phyloP scores from a whole-genome alignment of 306 rosid genomes.

The Abrus precatorius region DNA sequence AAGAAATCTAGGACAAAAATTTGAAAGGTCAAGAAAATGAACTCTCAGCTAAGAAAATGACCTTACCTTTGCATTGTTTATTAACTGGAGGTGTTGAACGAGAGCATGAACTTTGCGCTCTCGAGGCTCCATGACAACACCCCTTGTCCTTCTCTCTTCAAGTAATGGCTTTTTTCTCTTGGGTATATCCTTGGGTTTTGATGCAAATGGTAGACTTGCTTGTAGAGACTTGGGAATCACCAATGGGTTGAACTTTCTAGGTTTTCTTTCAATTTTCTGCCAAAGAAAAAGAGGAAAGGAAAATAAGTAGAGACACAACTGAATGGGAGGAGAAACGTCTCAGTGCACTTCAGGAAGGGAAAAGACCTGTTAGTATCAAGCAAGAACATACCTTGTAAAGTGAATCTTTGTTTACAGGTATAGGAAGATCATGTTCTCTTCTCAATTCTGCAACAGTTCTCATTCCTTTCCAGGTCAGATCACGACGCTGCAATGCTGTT shows the following conservation, averaged over 20 bases:
- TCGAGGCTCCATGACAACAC: conserved; percentile 77
- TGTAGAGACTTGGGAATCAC: conserved; percentile 83
- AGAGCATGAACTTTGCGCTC: conserved; percentile 73
- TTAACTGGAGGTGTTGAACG: conserved; percentile 72
- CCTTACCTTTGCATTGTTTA: conserved; percentile 84
- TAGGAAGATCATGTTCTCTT: conserved; percentile 72
- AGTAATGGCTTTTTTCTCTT: conserved; percentile 57
- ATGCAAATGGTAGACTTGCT: conserved; percentile 73
- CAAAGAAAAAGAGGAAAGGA: conserved; percentile 1
- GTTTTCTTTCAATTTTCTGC: conserved; percentile 86
- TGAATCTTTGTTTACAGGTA: conserved; percentile 92
- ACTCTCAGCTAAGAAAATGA: conserved; percentile 40
- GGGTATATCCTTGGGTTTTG: conserved; percentile 78
- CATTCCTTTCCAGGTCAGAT: conserved; percentile 88
- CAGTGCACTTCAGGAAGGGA: background rate
- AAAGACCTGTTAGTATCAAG: conserved; percentile 25
- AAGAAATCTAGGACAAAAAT: background rate
- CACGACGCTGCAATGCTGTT: conserved; percentile 90
- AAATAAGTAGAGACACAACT: background rate
- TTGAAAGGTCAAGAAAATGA: conserved; percentile 9
- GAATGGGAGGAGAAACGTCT: background rate
- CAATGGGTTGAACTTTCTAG: conserved; percentile 81
- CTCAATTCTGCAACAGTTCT: conserved; percentile 91
- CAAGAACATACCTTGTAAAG: conserved; percentile 72
- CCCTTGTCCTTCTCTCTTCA: conserved; percentile 77